Percentiles rank a stretch among this genome's conserved stretches.
Evolutionary conservation across 2,329 filamentous ascomycete species (phyloP).

Genomic region (Xylariomycetidae sp.): DNA sequence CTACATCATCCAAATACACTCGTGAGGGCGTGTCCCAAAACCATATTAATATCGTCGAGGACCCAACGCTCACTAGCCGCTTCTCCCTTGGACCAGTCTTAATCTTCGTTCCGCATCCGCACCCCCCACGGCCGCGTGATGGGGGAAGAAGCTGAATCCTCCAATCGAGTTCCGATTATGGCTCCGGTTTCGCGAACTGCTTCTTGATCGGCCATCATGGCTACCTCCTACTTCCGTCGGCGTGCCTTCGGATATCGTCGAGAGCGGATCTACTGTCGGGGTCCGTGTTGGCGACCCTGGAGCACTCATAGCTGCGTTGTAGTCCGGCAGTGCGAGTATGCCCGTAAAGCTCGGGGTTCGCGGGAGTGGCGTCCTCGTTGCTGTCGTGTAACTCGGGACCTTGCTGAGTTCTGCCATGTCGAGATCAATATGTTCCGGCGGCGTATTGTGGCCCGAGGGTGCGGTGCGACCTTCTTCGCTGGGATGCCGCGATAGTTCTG

Average conservation of each 20-base stretch:
- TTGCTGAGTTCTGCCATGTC: slow-evolving; percentile 64
- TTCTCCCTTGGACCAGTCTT: slow-evolving; percentile 20
- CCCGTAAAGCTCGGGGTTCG: slow-evolving; percentile 46
- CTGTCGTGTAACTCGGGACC: slow-evolving; percentile 74
- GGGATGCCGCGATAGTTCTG: slow-evolving; percentile 47
- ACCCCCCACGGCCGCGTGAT: slow-evolving; percentile 17
- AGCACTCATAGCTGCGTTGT: slow-evolving; percentile 55
- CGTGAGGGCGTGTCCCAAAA: too few species aligned
- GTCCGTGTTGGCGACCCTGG: slow-evolving; percentile 42
- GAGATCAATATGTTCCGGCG: slow-evolving; percentile 44
- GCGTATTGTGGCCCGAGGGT: slow-evolving; percentile 48
- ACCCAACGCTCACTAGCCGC: slow-evolving; percentile 13
- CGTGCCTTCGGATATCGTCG: slow-evolving; percentile 21
- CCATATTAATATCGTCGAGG: too few species aligned
- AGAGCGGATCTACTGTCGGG: slow-evolving; percentile 23
- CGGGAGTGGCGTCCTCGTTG: slow-evolving; percentile 58
- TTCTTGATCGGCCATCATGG: slow-evolving; percentile 15
- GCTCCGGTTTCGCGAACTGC: slow-evolving; percentile 13
- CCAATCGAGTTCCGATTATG: slow-evolving; percentile 17
- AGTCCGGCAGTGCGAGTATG: slow-evolving; percentile 57
- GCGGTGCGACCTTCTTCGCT: slow-evolving; percentile 41
- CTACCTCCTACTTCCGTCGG: slow-evolving; percentile 3
- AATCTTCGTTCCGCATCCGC: slow-evolving; percentile 22
- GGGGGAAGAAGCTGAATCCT: slow-evolving; percentile 22
- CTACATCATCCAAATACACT: too few species aligned